Percentiles rank a stretch among this genome's conserved stretches.
phyloP scores from a whole-genome alignment of 192 early-diverging fungal species.

The Globomyces pollinis-pini region DNA sequence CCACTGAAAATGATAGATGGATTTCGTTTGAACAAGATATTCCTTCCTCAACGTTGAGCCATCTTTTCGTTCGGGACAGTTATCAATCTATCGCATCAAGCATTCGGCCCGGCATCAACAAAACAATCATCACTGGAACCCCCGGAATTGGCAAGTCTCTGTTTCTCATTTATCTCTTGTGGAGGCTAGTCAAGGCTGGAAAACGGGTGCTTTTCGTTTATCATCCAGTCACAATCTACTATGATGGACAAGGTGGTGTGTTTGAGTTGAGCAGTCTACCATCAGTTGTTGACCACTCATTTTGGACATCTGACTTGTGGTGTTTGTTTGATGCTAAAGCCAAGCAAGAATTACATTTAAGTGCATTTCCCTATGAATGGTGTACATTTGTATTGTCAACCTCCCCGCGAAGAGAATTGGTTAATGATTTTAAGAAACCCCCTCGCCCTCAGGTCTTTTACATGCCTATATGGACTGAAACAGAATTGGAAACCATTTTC shows the following conservation, averaged over 20 bases:
- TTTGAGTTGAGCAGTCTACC: neutral
- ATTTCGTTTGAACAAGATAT: slow-evolving; percentile 1
- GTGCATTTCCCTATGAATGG: neutral
- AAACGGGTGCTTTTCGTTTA: slow-evolving; percentile 6
- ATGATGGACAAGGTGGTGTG: slow-evolving; percentile 1
- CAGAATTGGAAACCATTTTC: slow-evolving; percentile 6
- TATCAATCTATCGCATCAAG: neutral
- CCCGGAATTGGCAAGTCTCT: slow-evolving; percentile 65
- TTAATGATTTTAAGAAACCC: slow-evolving; percentile 8
- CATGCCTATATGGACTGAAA: slow-evolving; percentile 5
- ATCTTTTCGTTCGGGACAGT: slow-evolving; percentile 7
- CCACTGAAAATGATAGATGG: slow-evolving; percentile 13
- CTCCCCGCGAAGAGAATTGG: slow-evolving; percentile 9
- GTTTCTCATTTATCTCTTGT: slow-evolving; percentile 46
- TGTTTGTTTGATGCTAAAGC: slow-evolving; percentile 1
- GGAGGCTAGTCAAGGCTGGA: slow-evolving; percentile 11
- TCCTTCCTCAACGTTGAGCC: neutral
- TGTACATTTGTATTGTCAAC: slow-evolving; percentile 8
- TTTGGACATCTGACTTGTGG: neutral
- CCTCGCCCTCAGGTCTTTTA: slow-evolving; percentile 10
- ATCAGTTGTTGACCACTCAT: neutral
- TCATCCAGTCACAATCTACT: slow-evolving; percentile 1
- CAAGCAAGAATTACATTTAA: slow-evolving; percentile 1
- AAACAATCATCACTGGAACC: slow-evolving; percentile 14
- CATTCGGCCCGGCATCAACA: neutral